Percentiles rank a stretch among this genome's conserved stretches.
Evolutionary conservation across 2,329 filamentous ascomycete species (phyloP).

Genomic region (Cladophialophora bantiana): DNA sequence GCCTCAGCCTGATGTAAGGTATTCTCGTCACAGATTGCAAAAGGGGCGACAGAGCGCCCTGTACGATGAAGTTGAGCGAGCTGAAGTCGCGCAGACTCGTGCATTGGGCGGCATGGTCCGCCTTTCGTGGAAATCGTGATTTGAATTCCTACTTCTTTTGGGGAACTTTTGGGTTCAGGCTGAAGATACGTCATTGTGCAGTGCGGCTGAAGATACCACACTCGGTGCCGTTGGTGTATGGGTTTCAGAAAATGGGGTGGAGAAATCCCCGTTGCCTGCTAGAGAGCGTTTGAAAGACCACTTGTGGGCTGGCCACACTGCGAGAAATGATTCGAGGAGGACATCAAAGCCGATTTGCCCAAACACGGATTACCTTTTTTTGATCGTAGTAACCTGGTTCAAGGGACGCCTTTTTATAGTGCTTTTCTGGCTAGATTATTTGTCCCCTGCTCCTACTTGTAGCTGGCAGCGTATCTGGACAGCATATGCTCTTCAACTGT

Average conservation of each 20-base stretch:
- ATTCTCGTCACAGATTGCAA: not conserved
- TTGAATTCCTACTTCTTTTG: not conserved
- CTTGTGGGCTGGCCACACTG: not conserved
- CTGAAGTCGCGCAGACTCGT: not conserved
- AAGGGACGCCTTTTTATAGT: not conserved
- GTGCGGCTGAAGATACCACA: not conserved
- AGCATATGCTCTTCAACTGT: slow-evolving; percentile 38
- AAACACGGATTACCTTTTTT: not conserved
- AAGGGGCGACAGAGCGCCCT: not conserved
- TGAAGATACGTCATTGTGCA: slow-evolving; percentile 13
- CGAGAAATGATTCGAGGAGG: not conserved
- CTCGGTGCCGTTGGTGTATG: not conserved
- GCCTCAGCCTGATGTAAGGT: slow-evolving; percentile 6
- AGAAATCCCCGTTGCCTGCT: not conserved
- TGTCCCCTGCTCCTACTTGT: slow-evolving; percentile 8
- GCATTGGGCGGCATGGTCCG: not conserved
- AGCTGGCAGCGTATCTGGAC: slow-evolving; percentile 30
- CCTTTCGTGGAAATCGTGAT: not conserved
- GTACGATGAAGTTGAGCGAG: not conserved
- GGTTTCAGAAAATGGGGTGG: not conserved
- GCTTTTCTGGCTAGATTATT: not conserved
- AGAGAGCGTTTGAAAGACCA: not conserved
- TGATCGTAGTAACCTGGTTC: not conserved
- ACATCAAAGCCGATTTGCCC: not conserved
- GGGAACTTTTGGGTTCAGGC: slow-evolving; percentile 19